These are phyloP conservation scores for Psilocybe cyanescens DNA, from an alignment of 768 basidiomycete genomes.

Conservation along the genomic window DNA sequence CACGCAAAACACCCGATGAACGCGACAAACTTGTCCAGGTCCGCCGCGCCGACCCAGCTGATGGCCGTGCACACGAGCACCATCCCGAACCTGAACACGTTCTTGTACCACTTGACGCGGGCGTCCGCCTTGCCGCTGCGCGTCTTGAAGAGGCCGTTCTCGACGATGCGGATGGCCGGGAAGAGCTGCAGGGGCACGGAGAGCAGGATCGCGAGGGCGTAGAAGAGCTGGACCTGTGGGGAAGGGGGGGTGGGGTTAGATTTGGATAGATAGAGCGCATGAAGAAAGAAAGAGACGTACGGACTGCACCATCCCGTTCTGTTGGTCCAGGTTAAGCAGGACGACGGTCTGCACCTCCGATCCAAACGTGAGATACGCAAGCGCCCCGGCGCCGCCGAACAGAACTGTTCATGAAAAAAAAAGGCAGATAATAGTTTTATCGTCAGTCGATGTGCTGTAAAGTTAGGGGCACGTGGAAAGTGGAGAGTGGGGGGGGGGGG, in stretches of 20 bases:
- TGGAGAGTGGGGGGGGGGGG: too few species aligned
- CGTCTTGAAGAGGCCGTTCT: conserved; percentile 86
- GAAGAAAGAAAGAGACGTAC: conserved; percentile 40
- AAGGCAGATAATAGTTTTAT: too few species aligned
- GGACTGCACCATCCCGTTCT: conserved; percentile 85
- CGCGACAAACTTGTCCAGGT: conserved; percentile 95
- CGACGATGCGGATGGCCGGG: conserved; percentile 96
- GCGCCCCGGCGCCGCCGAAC: conserved; percentile 85
- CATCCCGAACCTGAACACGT: conserved; percentile 74
- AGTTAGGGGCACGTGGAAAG: too few species aligned
- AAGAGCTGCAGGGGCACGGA: conserved; percentile 96
- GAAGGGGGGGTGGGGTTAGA: not conserved
- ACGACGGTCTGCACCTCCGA: conserved; percentile 90
- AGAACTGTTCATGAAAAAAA: conserved; percentile 49
- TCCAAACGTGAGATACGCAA: conserved; percentile 90
- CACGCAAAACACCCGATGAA: conserved; percentile 95
- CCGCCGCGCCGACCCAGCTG: conserved; percentile 81
- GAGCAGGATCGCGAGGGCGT: conserved; percentile 88
- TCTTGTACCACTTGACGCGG: conserved; percentile 96
- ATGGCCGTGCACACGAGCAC: conserved; percentile 83
- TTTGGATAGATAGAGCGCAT: not conserved
- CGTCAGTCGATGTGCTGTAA: too few species aligned
- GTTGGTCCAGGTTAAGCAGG: conserved; percentile 87
- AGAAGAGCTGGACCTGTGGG: conserved; percentile 62
- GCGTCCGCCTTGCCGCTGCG: conserved; percentile 81